These are phyloP conservation scores for Pythium phragmiticola DNA, from an alignment of 352 stramenopile species.

Conservation along the genomic window DNA sequence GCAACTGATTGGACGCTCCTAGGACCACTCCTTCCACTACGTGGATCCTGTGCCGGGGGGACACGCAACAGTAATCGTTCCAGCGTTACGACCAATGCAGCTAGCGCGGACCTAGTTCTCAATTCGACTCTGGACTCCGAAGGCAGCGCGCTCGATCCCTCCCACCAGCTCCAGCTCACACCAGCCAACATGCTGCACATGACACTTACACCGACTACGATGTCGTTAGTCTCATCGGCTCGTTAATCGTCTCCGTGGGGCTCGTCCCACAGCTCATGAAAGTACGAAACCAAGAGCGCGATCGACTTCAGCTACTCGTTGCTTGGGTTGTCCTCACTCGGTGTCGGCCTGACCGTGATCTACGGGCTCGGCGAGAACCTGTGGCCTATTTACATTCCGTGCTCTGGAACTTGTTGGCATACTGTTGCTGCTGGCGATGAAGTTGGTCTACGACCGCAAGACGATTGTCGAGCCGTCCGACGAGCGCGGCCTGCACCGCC, in stretches of 20 bases:
- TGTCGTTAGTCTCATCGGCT: slow-evolving; percentile 29
- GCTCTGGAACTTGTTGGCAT: slow-evolving; percentile 41
- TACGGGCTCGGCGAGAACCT: slow-evolving; percentile 52
- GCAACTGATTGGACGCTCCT: background rate
- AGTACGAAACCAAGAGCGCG: slow-evolving; percentile 56
- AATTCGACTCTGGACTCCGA: no score
- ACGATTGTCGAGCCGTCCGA: background rate
- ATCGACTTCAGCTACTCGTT: slow-evolving; percentile 57
- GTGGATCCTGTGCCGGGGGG: background rate
- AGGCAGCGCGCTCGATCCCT: no score
- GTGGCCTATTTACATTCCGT: slow-evolving; percentile 61
- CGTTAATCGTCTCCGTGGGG: slow-evolving; percentile 55
- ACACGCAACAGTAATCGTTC: background rate
- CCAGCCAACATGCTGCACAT: background rate
- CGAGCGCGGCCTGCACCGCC: slow-evolving; percentile 1
- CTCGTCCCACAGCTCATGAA: slow-evolving; percentile 61
- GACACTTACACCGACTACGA: slow-evolving; percentile 2
- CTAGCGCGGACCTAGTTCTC: background rate
- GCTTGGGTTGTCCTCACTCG: slow-evolving; percentile 43
- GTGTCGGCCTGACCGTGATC: slow-evolving; percentile 36
- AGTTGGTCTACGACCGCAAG: slow-evolving; percentile 35
- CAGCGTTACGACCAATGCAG: background rate
- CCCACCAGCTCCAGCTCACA: no score
- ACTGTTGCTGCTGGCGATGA: slow-evolving; percentile 44
- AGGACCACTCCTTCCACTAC: no score